phyloP scores from a whole-genome alignment of 2,329 filamentous ascomycete species.

The Ampelomyces quisqualis region DNA sequence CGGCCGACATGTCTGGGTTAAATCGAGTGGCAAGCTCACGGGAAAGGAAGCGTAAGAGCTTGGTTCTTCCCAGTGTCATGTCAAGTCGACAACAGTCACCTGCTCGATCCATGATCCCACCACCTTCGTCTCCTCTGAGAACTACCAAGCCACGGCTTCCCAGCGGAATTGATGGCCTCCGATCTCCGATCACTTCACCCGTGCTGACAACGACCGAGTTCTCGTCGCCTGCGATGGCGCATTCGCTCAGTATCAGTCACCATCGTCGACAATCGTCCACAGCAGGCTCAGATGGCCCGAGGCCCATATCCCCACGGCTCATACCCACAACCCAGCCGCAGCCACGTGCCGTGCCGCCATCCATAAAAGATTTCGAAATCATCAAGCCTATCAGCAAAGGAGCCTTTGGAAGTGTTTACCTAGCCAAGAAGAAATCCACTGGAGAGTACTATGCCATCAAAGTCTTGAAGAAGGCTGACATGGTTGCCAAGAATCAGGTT shows the following conservation, averaged over 20 bases:
- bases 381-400: constrained; percentile 99
- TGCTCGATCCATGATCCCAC: constrained; percentile 64
- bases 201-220: constrained; percentile 82
- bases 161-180: constrained; percentile 62
- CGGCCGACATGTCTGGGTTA: constrained; percentile 70
- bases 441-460: constrained; percentile 99
- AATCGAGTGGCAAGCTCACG: constrained; percentile 74
- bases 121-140: constrained; percentile 81
- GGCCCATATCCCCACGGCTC: constrained; percentile 79
- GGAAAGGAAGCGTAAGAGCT: constrained; percentile 81
- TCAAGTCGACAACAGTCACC: constrained; percentile 89
- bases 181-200: constrained; percentile 87
- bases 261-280: constrained; percentile 91
- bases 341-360: constrained; percentile 84
- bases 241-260: constrained; percentile 56
- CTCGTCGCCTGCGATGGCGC: constrained; percentile 65
- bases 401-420: constrained; percentile 94
- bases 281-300: constrained; percentile 67
- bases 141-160: constrained; percentile 77
- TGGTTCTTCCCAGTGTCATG: constrained; percentile 76
- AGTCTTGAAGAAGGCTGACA: constrained; percentile 98
- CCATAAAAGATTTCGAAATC: constrained; percentile 99
- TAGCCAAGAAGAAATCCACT: constrained; percentile 98
- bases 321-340: constrained; percentile 77
- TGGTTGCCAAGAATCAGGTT: constrained; percentile 99